These are phyloP conservation scores for Zelopaecilomyces penicillatus DNA, from an alignment of 2,329 filamentous ascomycete species.

Conservation along the genomic window DNA sequence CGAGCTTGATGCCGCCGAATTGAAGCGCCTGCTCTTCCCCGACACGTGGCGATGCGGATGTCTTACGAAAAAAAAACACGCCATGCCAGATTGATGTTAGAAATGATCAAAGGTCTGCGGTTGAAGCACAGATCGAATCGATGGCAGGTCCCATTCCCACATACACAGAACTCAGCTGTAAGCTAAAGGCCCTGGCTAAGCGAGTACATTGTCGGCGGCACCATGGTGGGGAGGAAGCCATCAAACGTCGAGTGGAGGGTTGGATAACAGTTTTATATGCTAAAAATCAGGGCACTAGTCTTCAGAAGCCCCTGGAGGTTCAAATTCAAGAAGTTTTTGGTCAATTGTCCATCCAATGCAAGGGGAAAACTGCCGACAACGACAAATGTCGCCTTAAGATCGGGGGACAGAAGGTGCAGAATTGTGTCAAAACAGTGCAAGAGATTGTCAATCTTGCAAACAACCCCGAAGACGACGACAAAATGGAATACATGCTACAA, in stretches of 20 bases:
- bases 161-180: not conserved
- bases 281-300: not conserved
- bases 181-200: not conserved
- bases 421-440: not conserved
- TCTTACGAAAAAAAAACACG: not conserved
- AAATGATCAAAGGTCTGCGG: not conserved
- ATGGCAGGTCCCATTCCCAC: not conserved
- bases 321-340: not conserved
- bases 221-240: not conserved
- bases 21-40: not conserved
- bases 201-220: not conserved
- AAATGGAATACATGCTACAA: not conserved
- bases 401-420: not conserved
- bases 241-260: not conserved
- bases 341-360: not conserved
- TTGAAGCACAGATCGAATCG: not conserved
- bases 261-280: not conserved
- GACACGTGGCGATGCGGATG: not conserved
- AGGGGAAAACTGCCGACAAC: not conserved
- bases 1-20: not conserved
- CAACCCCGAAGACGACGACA: not conserved
- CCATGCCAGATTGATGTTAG: not conserved
- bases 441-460: not conserved
- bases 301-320: not conserved
- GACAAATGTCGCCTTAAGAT: not conserved